These are phyloP conservation scores for Oldenlandia corymbosa DNA, from an alignment of 257 asterid species.

Conservation along the genomic window DNA sequence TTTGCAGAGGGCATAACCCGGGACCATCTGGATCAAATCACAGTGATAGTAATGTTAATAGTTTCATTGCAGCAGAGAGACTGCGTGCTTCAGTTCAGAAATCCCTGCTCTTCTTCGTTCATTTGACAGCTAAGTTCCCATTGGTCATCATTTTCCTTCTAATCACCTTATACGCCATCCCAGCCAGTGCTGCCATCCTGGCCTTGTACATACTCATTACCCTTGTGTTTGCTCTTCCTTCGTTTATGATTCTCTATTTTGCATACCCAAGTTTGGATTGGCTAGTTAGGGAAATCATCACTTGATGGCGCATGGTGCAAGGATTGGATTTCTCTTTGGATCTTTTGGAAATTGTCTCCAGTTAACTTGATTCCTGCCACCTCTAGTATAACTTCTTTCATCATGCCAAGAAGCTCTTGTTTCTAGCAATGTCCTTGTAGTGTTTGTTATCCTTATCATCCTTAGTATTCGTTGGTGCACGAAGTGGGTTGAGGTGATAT, in stretches of 20 bases:
- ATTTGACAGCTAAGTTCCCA: constrained; percentile 81
- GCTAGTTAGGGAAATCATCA: constrained; percentile 82
- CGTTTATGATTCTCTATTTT: constrained; percentile 77
- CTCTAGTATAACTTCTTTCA: no score
- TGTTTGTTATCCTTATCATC: no score
- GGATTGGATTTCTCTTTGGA: neutral
- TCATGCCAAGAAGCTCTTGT: neutral
- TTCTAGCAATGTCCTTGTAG: neutral
- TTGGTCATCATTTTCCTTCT: constrained; percentile 71
- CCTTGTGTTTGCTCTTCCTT: constrained; percentile 69
- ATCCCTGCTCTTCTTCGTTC: constrained; percentile 63
- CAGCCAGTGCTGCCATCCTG: constrained; percentile 85
- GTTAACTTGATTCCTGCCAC: no score
- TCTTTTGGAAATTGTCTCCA: neutral
- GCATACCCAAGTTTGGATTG: constrained; percentile 95
- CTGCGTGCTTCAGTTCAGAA: constrained; percentile 50
- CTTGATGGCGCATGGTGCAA: constrained; percentile 28
- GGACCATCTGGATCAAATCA: constrained; percentile 43
- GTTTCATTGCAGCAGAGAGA: constrained; percentile 44
- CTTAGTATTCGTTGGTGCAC: no score
- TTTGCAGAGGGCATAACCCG: constrained; percentile 36
- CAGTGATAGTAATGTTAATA: constrained; percentile 23
- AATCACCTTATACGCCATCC: constrained; percentile 66
- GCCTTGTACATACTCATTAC: constrained; percentile 75
- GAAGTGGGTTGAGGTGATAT: neutral